A percentile compares a stretch with the other conserved stretches of the same genome.
Conservation (phyloP, 1,284 basidiomycete species). For the Mrakiaceae sp. region DNA sequence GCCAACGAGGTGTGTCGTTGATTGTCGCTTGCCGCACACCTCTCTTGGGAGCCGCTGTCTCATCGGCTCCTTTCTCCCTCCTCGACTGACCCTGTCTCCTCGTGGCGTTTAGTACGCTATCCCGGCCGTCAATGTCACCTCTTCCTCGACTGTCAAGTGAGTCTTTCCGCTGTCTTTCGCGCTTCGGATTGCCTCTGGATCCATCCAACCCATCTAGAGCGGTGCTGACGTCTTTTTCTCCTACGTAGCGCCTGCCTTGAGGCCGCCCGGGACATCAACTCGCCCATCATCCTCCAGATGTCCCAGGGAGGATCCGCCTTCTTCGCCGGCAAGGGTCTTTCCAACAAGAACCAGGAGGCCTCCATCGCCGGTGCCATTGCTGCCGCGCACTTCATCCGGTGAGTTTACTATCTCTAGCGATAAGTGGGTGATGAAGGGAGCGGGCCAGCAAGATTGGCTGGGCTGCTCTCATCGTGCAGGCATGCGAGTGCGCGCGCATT, state of each 20-base stretch:
- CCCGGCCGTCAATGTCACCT: slow-evolving; percentile 50
- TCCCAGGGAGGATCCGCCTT: slow-evolving; percentile 95
- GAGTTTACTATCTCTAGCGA: background rate
- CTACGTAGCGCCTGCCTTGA: slow-evolving; percentile 79
- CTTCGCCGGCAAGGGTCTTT: slow-evolving; percentile 92
- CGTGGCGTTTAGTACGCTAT: slow-evolving; percentile 11
- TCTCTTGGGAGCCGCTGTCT: background rate
- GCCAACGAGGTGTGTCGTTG: slow-evolving; percentile 54
- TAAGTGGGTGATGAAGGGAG: too few relatives aligned
- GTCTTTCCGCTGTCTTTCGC: background rate
- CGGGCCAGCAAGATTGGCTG: too few relatives aligned
- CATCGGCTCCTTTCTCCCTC: background rate
- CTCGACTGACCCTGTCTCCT: background rate
- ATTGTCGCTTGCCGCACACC: background rate
- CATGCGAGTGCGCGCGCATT: too few relatives aligned
- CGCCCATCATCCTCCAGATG: slow-evolving; percentile 95
- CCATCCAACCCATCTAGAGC: slow-evolving; percentile 15
- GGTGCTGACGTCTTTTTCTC: slow-evolving; percentile 43
- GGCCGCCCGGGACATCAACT: slow-evolving; percentile 83
- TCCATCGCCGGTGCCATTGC: slow-evolving; percentile 85
- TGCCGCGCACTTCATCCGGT: slow-evolving; percentile 82
- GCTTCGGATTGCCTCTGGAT: background rate
- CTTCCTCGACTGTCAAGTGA: slow-evolving; percentile 13
- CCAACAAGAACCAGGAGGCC: slow-evolving; percentile 87
- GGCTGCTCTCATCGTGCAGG: too few relatives aligned